Base-by-base conservation (phyloP, 345 rosid species). In the Arabidopsis suecica region DNA sequence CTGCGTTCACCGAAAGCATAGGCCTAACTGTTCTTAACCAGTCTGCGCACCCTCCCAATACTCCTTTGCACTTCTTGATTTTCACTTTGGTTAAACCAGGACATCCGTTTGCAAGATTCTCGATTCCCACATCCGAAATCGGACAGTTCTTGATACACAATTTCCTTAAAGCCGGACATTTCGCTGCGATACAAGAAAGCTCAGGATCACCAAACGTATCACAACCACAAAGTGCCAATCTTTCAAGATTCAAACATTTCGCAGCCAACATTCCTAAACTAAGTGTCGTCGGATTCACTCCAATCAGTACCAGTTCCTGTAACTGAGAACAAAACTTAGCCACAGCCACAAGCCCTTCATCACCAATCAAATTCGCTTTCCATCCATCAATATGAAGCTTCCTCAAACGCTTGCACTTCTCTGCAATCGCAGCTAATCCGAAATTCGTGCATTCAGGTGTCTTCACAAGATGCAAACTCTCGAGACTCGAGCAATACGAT, bases 301-400 rank as follows among this genome's bases (percentile, higher is more conserved):
- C 95, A 13, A 91, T 88, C 0, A 91, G 81, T 42, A 91, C 95
- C 41, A 91, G 54, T 65, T 91, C 95, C 42, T 89, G 91, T 71
- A 91, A 72, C 75, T 84, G 85, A n/a, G 86, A 66, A 77, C 91
- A 88, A 65, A 78, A 83, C 73, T 78, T 85, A 2, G 93, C 91
- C 10, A 91, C 87, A 2, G 93, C 80, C 6, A 79, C 54, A 7
- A 91, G 76, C 18, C 93, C 95, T 56, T 86, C 88, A 40, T 88
- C 97, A 0, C 97, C 91, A 3, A 91, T 85, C 41, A 89, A 83
- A 74, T 86, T 85, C 0, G 88, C 84, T 82, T 86, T 91, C 79
- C 85, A 85, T 37, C 95, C 95, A 84, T 91, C 97, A 8, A 89
- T 84, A 70, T 89, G 89, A 74, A 91, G 93, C 86, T 91, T 89